Evolutionary conservation across 306 rosid genomes (phyloP), one percentile per base, ranked within the genome.

Genomic region (Rosa persica): DNA sequence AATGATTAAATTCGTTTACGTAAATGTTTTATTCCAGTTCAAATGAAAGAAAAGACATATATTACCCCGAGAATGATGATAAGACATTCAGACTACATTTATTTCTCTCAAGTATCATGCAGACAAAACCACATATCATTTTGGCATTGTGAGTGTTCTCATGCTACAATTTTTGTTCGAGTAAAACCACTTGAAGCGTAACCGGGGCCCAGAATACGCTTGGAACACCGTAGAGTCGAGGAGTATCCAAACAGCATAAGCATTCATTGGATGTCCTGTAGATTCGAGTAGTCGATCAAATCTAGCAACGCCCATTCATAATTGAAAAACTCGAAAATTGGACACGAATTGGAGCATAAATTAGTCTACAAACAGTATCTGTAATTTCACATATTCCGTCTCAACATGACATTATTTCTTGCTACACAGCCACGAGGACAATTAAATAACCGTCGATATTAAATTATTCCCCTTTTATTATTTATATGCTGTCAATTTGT

Each of bases 281-380:
- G n/a, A n/a, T n/a, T n/a, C n/a, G n/a, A 23, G 22, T 6, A 60
- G 39, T 12, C 20, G 4, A 16, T 19, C 19, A 36, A 65, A 67
- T 67, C 25, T 2, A 22, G 34, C 19, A n/a, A 42, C 30, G 5
- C 72, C 36, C 10, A 42, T 68, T 1, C 51, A 20, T 42, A 40
- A 12, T 4, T 13, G 44, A 64, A 30, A 19, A 3, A 68, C 36
- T 4, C 12, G 5, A 12, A 62, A 74, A 61, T 8, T 62, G 4
- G 40, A n/a, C 51, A n/a, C 40, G 40, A 52, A 76, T 12, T 19
- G 43, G 46, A 68, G 42, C 20, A 40, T 36, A 60, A 51, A 40
- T 77, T 49, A 13, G 51, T 77, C 75, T 68, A 68, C 75, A 64
- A 61, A 44, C 70, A 42, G 12, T 8, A 46, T 43, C 30, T 44